Evolutionary conservation across 2,329 filamentous ascomycete genomes (phyloP).

Genomic region (Fusarium albosuccineum): DNA sequence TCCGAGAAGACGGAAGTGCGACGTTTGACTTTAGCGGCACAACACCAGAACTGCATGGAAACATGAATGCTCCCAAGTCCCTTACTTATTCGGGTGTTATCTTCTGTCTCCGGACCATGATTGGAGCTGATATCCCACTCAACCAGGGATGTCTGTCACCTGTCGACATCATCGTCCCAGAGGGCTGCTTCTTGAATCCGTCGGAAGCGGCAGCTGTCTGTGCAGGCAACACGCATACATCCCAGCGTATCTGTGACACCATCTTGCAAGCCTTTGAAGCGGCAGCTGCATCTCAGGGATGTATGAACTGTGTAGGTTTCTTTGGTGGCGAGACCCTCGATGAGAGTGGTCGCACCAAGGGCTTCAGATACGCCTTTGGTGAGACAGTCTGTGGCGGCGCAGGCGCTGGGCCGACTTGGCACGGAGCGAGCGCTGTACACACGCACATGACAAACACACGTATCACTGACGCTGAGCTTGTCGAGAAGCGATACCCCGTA

Average conservation of each 20-base stretch:
- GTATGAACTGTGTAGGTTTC: constrained; percentile 84
- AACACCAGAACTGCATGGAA: constrained; percentile 40
- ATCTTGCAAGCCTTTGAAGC: constrained; percentile 81
- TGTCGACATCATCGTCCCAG: constrained; percentile 37
- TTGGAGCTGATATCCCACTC: constrained; percentile 48
- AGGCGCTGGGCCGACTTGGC: constrained; percentile 46
- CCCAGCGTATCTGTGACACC: constrained; percentile 65
- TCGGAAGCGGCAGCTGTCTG: constrained; percentile 47
- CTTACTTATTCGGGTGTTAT: constrained; percentile 44
- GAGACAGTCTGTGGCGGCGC: constrained; percentile 50
- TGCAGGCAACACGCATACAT: constrained; percentile 48
- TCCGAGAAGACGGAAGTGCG: constrained; percentile 79
- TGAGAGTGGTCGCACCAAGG: constrained; percentile 17
- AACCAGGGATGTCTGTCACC: constrained; percentile 63
- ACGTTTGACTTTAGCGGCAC: constrained; percentile 60
- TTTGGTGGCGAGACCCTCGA: constrained; percentile 67
- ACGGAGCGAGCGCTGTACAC: constrained; percentile 46
- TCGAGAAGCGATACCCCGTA: constrained; percentile 49
- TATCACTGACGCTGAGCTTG: constrained; percentile 50
- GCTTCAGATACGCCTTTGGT: constrained; percentile 44
- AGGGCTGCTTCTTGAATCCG: constrained; percentile 49
- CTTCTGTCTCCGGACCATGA: constrained; percentile 44
- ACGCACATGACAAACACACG: constrained; percentile 53
- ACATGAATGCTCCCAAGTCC: constrained; percentile 40
- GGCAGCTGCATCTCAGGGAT: constrained; percentile 79